These are phyloP conservation scores for Pyricularia sp. DNA, from an alignment of 2,329 filamentous ascomycete genomes.

Conservation along the genomic window DNA sequence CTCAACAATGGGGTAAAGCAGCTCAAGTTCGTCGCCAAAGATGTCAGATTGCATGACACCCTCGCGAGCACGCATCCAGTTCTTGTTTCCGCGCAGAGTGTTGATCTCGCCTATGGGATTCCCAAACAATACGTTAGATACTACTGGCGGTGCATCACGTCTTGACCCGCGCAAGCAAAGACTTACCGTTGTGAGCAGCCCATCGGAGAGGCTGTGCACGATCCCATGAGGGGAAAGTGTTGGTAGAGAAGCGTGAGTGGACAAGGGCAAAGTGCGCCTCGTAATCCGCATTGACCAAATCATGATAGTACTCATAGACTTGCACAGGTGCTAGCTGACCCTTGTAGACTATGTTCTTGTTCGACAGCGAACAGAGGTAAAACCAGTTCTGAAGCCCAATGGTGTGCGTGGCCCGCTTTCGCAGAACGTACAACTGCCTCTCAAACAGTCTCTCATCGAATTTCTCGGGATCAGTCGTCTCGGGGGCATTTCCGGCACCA, in stretches of 20 bases:
- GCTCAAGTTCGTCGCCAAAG: constrained; percentile 86
- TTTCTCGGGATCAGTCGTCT: constrained; percentile 64
- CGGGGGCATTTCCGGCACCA: constrained; percentile 69
- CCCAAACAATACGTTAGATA: neutral
- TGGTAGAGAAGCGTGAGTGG: constrained; percentile 95
- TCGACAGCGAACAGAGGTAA: constrained; percentile 91
- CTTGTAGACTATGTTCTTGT: constrained; percentile 99
- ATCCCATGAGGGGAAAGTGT: constrained; percentile 98
- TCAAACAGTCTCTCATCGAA: constrained; percentile 87
- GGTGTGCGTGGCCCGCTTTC: constrained; percentile 90
- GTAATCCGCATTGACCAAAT: constrained; percentile 93
- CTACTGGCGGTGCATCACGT: neutral
- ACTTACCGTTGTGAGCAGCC: constrained; percentile 85
- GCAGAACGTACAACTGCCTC: constrained; percentile 84
- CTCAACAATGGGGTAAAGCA: constrained; percentile 88
- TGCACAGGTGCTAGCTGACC: constrained; percentile 89
- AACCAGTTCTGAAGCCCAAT: constrained; percentile 98
- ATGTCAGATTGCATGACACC: constrained; percentile 88
- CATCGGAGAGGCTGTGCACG: constrained; percentile 91
- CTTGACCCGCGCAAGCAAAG: neutral
- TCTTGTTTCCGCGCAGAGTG: constrained; percentile 94
- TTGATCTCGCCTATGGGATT: constrained; percentile 68
- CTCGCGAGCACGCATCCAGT: constrained; percentile 97
- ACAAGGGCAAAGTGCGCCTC: constrained; percentile 95
- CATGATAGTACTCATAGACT: constrained; percentile 97